Evolutionary conservation across 805 yeast genomes (phyloP).

Genomic region (Kuraishia molischiana): DNA sequence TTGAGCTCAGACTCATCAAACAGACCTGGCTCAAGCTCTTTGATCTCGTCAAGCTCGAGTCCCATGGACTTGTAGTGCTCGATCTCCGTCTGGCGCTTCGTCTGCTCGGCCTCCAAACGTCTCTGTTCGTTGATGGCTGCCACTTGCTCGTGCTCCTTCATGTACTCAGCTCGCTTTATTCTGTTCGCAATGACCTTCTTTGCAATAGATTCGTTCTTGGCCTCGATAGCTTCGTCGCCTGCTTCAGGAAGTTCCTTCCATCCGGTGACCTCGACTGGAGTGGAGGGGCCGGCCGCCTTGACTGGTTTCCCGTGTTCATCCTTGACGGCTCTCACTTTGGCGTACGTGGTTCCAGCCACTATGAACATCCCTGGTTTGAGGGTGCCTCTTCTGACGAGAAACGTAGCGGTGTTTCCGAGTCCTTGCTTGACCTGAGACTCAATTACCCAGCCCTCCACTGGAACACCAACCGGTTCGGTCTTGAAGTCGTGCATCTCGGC

Average conservation of each 20-base stretch:
- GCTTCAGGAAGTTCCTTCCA: constrained; percentile 93
- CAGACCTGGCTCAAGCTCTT: constrained; percentile 20
- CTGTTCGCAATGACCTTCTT: constrained; percentile 68
- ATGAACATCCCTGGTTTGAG: constrained; percentile 60
- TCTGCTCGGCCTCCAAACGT: constrained; percentile 39
- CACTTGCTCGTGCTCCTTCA: constrained; percentile 54
- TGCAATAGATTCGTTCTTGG: constrained; percentile 63
- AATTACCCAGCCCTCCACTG: constrained; percentile 78
- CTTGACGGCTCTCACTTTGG: constrained; percentile 70
- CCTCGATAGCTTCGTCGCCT: constrained; percentile 78
- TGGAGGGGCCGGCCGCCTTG: constrained; percentile 69
- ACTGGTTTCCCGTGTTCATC: constrained; percentile 63
- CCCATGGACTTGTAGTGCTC: constrained; percentile 57
- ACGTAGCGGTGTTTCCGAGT: constrained; percentile 79
- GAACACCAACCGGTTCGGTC: constrained; percentile 41
- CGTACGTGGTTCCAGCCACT: constrained; percentile 81
- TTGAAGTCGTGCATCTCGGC: constrained; percentile 77
- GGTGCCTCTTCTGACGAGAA: constrained; percentile 72
- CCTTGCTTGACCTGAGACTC: constrained; percentile 81
- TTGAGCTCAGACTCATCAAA: constrained; percentile 18
- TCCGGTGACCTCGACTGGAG: constrained; percentile 86
- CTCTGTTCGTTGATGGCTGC: constrained; percentile 64
- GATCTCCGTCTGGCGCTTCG: constrained; percentile 40
- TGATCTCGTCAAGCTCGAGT: constrained; percentile 37
- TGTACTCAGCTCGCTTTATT: constrained; percentile 36